Conservation (phyloP, 768 basidiomycete species). For the Rhodotorula sphaerocarpa region DNA sequence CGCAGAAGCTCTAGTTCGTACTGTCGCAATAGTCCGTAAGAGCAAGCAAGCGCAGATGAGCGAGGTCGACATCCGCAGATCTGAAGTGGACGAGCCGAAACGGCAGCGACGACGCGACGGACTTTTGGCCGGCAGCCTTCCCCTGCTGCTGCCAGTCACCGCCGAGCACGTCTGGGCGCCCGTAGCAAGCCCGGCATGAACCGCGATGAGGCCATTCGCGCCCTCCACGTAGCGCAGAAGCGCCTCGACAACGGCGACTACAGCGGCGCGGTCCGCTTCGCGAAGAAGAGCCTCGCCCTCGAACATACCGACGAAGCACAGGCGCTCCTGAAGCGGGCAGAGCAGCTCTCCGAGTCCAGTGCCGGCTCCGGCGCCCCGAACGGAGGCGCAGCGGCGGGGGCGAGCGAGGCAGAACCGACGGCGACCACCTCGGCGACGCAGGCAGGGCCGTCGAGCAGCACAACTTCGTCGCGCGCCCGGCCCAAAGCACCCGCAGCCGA, state of each 20-base stretch:
- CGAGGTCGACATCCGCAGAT: background rate
- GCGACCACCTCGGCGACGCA: conserved; percentile 46
- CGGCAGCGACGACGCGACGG: background rate
- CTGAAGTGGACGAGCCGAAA: background rate
- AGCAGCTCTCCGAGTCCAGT: conserved; percentile 3
- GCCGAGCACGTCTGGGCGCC: background rate
- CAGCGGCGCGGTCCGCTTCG: conserved; percentile 74
- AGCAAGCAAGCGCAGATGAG: background rate
- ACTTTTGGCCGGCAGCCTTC: background rate
- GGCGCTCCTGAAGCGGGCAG: conserved; percentile 56
- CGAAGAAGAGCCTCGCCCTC: conserved; percentile 73
- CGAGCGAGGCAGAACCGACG: conserved; percentile 44
- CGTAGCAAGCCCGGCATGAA: background rate
- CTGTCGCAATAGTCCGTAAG: background rate
- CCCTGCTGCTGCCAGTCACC: no score
- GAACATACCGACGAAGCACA: conserved; percentile 70
- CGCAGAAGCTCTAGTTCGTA: no score
- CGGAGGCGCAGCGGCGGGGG: background rate
- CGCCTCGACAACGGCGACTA: conserved; percentile 65
- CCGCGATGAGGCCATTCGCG: conserved; percentile 40
- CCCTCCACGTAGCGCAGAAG: conserved; percentile 67
- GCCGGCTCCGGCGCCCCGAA: background rate
- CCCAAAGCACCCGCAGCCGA: background rate
- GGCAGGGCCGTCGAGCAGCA: conserved; percentile 60
- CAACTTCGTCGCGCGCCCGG: conserved; percentile 20